Evolutionary conservation across 1,284 basidiomycete genomes (phyloP).

Genomic region (Serendipita sp.): DNA sequence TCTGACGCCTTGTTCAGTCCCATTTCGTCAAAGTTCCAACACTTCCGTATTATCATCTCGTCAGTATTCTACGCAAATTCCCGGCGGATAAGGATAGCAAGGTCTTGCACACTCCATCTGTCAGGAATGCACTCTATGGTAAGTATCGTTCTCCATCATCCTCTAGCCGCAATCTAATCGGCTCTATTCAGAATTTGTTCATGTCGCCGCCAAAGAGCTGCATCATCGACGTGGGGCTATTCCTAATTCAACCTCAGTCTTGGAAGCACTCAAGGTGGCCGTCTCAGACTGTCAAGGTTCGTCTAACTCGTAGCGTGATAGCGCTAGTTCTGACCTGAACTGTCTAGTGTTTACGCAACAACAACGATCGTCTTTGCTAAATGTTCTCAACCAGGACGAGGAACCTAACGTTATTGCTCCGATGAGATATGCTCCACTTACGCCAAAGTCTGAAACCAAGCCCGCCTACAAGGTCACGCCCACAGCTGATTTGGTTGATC

Average conservation of each 20-base stretch:
- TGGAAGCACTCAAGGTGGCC: neutral
- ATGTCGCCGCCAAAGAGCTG: neutral
- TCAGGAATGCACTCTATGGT: neutral
- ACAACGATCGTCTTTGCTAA: neutral
- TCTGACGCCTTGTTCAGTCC: conserved; percentile 30
- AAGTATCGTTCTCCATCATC: neutral
- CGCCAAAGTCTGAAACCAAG: neutral
- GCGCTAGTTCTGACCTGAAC: neutral
- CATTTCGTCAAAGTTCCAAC: conserved; percentile 72
- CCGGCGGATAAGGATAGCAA: conserved; percentile 1
- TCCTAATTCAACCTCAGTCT: neutral
- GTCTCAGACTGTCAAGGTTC: neutral
- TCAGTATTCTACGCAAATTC: conserved; percentile 59
- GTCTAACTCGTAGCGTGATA: neutral
- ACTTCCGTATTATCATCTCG: conserved; percentile 59
- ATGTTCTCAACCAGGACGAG: neutral
- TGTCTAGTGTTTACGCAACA: neutral
- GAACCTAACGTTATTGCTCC: neutral
- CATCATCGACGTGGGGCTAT: neutral
- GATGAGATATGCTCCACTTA: neutral
- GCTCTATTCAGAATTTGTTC: neutral
- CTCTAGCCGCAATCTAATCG: neutral
- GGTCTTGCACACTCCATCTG: neutral
- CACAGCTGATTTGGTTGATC: neutral
- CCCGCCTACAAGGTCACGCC: neutral